Evolutionary conservation across 78 protist genomes (phyloP).

Genomic region (Creolimax fragrantissima): DNA sequence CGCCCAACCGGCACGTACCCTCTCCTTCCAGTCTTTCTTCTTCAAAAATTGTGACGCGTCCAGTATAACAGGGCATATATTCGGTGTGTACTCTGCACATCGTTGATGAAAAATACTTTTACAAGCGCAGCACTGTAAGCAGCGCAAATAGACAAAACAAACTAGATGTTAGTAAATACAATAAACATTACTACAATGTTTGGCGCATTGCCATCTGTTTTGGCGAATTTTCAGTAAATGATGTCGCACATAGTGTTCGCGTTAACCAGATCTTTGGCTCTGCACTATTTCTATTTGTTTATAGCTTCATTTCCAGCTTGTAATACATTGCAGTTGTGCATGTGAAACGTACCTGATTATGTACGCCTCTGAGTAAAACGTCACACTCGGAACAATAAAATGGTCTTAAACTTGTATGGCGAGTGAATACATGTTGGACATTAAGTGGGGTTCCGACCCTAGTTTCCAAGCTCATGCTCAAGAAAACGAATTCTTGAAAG

Average conservation of each 20-base stretch:
- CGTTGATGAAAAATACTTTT: background rate
- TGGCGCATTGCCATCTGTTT: background rate
- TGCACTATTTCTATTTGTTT: background rate
- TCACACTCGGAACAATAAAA: background rate
- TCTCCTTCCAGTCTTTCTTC: background rate
- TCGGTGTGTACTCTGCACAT: background rate
- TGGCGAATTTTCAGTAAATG: background rate
- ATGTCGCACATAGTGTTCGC: background rate
- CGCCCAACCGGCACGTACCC: background rate
- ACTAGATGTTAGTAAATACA: too few relatives aligned
- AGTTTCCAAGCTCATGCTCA: too few relatives aligned
- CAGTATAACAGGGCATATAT: background rate
- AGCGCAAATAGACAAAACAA: too few relatives aligned
- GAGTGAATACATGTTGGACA: background rate
- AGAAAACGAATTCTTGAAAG: too few relatives aligned
- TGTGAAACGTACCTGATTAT: background rate
- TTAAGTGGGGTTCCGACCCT: too few relatives aligned
- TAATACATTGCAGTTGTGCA: background rate
- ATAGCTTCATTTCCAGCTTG: background rate
- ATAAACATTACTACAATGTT: background rate
- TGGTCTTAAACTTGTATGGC: background rate
- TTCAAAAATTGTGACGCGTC: background rate
- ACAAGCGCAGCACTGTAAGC: background rate
- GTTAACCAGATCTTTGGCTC: too few relatives aligned
- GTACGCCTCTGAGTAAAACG: background rate